Evolutionary conservation across 2,329 filamentous ascomycete species (phyloP).

Genomic region (Scleromitrula shiraiana): DNA sequence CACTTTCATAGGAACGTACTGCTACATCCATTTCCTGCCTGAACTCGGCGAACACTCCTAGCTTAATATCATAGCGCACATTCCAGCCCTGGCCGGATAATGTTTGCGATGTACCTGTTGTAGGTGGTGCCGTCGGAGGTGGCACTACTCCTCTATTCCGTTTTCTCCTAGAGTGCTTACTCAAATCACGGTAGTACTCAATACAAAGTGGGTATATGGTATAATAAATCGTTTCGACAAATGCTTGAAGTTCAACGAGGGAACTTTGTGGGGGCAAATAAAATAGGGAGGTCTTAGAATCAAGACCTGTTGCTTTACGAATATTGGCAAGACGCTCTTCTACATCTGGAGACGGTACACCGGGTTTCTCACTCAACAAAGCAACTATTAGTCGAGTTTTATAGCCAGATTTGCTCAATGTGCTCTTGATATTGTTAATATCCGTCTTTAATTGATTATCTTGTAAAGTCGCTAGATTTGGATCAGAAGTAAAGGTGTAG

Average conservation of each 20-base stretch:
- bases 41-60: constrained; percentile 85
- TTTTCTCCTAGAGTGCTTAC: constrained; percentile 87
- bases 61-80: constrained; percentile 89
- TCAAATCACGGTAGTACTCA: constrained; percentile 90
- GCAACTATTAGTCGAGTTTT: constrained; percentile 72
- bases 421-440: constrained; percentile 67
- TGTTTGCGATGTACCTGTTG: constrained; percentile 74
- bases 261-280: constrained; percentile 71
- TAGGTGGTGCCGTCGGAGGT: constrained; percentile 74
- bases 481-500: constrained; percentile 67
- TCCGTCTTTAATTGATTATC: constrained; percentile 86
- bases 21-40: constrained; percentile 87
- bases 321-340: constrained; percentile 76
- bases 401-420: constrained; percentile 62
- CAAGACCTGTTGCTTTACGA: constrained; percentile 68
- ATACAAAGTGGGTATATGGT: constrained; percentile 66
- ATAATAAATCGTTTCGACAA: constrained; percentile 64
- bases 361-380: constrained; percentile 63
- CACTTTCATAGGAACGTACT: constrained; percentile 75
- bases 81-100: constrained; percentile 86
- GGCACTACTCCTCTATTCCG: constrained; percentile 70
- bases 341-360: constrained; percentile 46
- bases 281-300: constrained; percentile 73
- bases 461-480: constrained; percentile 64
- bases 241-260: constrained; percentile 61